Evolutionary conservation across 225 moss, liverwort and hornwort species (phyloP), one percentile per base, ranked within the genome.

Genomic region (Rhytidiadelphus loreus): DNA sequence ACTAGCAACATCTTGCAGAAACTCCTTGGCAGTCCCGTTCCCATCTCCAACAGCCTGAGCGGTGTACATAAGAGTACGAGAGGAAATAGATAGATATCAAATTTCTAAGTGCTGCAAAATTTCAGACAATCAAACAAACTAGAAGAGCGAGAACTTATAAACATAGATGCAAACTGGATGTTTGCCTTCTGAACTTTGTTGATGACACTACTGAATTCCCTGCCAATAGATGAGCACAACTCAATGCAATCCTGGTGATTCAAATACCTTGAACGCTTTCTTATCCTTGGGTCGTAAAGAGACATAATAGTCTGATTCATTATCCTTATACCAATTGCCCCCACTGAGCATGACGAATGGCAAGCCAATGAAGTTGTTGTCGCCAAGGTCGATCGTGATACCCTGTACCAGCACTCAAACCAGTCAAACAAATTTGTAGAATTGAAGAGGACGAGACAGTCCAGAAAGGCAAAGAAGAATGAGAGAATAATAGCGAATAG

Each of bases 291-390:
- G 86, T 85, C 93, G 93, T 25, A 96, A 77, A 55, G 93, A 83
- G 57, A 96, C 87, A 90, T 97, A 98, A 82, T 94, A 98, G 88
- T 98, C 97, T 71, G 94, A 93, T 74, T 95, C 98, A 81, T 96
- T 96, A 90, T 98, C 97, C 91, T 97, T 98, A 69, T 96, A 96
- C 98, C 98, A 97, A 56, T 93, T 94, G 21, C 94, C 96, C 73
- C 95, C 98, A 87, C 94, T 95, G 64, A 91, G 93, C 88, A 96
- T 85, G 28, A 98, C 95, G 77, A 97, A 98, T 37, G 98, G 96
- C 86, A 98, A 93, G 64, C 98, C 98, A 83, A 96, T 93, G 63
- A 95, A 96, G 70, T 93, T 89, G 63, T 86, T 89, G 59, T 92
- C 94, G 56, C 93, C 91, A 53, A 98, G 90, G 59, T 89, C 89